Percentiles rank a stretch among this genome's conserved stretches.
Evolutionary conservation across 2,329 filamentous ascomycete genomes (phyloP).

Genomic region (Fusarium napiforme): DNA sequence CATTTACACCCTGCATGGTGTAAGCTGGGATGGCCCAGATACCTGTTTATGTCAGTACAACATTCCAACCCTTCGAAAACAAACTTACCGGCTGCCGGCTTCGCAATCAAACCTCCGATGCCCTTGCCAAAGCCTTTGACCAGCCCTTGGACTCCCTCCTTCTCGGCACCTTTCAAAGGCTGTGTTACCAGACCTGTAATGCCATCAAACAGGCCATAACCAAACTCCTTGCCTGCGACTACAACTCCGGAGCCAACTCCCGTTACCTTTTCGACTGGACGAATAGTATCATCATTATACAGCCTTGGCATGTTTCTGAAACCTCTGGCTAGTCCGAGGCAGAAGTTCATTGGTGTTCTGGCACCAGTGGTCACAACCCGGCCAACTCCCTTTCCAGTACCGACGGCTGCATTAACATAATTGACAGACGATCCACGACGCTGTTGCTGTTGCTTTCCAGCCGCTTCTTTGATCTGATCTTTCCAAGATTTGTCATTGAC

Average conservation of each 20-base stretch:
- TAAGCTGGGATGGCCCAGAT: constrained; percentile 82
- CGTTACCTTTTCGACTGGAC: constrained; percentile 82
- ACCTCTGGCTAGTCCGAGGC: constrained; percentile 82
- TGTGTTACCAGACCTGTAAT: constrained; percentile 84
- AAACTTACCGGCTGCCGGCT: constrained; percentile 78
- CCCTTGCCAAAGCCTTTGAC: constrained; percentile 86
- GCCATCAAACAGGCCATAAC: constrained; percentile 82
- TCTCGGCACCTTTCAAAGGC: constrained; percentile 69
- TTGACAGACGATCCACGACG: constrained; percentile 38
- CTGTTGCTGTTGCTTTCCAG: constrained; percentile 10
- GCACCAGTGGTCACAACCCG: constrained; percentile 80
- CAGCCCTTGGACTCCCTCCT: constrained; percentile 67
- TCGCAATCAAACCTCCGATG: constrained; percentile 81
- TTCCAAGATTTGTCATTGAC: constrained; percentile 23
- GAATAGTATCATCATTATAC: constrained; percentile 85
- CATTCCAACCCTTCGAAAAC: neutral
- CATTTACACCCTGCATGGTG: constrained; percentile 83
- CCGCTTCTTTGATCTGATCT: constrained; percentile 31
- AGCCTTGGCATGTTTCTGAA: constrained; percentile 89
- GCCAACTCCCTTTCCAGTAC: constrained; percentile 73
- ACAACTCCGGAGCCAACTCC: constrained; percentile 79
- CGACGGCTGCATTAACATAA: constrained; percentile 66
- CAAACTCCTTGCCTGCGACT: constrained; percentile 82
- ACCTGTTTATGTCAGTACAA: constrained; percentile 46
- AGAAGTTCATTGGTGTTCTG: constrained; percentile 86